These are phyloP conservation scores for Coemansia guatemalensis DNA, from an alignment of 192 early-diverging fungal species.

Conservation along the genomic window DNA sequence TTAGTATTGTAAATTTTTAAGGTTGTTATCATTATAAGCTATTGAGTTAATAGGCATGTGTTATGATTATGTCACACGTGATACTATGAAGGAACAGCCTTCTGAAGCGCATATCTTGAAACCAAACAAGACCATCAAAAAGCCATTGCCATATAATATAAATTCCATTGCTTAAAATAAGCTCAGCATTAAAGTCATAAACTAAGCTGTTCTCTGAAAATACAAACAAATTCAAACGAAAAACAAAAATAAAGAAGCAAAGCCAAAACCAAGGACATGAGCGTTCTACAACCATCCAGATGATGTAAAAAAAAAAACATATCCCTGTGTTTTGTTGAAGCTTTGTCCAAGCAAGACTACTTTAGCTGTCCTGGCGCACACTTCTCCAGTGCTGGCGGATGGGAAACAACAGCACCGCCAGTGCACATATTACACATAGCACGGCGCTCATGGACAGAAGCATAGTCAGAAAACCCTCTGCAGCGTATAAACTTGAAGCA, in stretches of 20 bases:
- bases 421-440: constrained; percentile 28
- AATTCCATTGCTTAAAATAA: neutral
- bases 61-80: neutral
- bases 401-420: constrained; percentile 34
- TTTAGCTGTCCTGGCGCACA: neutral
- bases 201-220: neutral
- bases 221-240: neutral
- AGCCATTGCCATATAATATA: no score
- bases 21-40: neutral
- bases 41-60: neutral
- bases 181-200: neutral
- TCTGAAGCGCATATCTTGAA: neutral
- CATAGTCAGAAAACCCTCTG: constrained; percentile 31
- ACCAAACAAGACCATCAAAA: no score
- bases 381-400: constrained; percentile 7
- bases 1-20: neutral
- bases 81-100: neutral
- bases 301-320: constrained; percentile 39
- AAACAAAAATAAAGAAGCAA: constrained; percentile 34
- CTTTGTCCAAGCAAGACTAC: no score
- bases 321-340: neutral
- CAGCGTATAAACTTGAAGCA: constrained; percentile 29
- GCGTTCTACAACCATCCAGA: constrained; percentile 2
- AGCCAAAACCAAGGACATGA: constrained; percentile 10
- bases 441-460: constrained; percentile 38